Base-by-base conservation (phyloP, 495 filamentous ascomycete genomes). In the Emericellopsis terricola region DNA sequence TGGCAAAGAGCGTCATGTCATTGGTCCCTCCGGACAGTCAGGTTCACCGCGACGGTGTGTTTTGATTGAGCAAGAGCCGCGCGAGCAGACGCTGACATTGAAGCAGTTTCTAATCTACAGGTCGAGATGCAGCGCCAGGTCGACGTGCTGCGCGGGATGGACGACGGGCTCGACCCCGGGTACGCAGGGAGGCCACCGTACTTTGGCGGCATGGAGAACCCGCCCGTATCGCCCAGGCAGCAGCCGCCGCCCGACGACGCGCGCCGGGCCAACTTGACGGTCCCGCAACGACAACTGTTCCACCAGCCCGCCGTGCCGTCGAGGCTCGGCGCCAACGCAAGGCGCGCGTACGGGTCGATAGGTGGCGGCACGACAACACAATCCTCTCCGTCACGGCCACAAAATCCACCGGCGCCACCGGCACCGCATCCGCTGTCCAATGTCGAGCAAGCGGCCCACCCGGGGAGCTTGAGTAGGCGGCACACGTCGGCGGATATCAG, bases 401-500 rank as follows among this genome's bases (percentile, higher is more conserved):
- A 81, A 28, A 67, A 69, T 16, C 70, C 74, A 21, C 69, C 76
- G 2, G 68, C 73, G 11, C 76, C 73, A 38, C 69, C 75, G 14
- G 64, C 63, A 15, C 76, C 77, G 17, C 83, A 91, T 50, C 82
- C 83, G 31, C 62, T 93, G 28, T 70, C 83, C 1, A 65, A 68
- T 33, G 74, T 78, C 14, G 69, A 80, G 19, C 77, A 83, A 17
- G 80, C 81, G 16, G 78, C 81, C 8, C 23, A 26, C 11, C 23
- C 23, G 23, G 69, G 73, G 33, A 79, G 75, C 44, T 17, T 9
- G 11, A 68, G 76, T 19, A 76, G 89, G 15, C 74, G 89, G 28
- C 89, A 97, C 53, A 97, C 89, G 1, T 89, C 87, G 31, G 89
- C 89, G 35, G 89, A 97, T 45, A 96, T 97, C 42, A 80, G 89